Evolutionary conservation across 352 stramenopile species (phyloP), one percentile per base, ranked within the genome.

Genomic region (Plasmopara muralis): DNA sequence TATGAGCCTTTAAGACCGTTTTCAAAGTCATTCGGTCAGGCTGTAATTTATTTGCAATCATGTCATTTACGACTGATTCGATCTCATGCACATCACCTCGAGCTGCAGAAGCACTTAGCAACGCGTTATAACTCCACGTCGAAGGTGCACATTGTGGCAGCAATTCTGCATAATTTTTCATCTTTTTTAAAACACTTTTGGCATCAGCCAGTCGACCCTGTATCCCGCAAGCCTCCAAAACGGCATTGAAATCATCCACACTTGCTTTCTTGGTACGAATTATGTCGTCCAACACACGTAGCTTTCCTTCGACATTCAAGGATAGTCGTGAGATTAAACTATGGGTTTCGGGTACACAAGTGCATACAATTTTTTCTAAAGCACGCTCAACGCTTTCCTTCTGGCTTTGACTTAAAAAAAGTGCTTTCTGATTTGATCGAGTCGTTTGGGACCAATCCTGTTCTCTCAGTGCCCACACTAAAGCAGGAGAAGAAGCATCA

Each of bases 11-110:
- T 4, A 83, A 55, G 48, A 81, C 57, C 12, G 71, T 85, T 50
- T 83, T 82, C 51, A 85, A 50, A 9, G 72, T 81, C 34, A 83
- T 60, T 15, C 60, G 37, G 25, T 83, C 66, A 5, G 63, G 64
- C 4, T 51, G 30, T 9, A 78, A 33, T 0, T 51, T 52, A 12
- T 57, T 57, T 12, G 57, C 31, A 12, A 67, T 56, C 29, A 85
- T 62, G 34, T 85, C 69, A 28, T 70, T 62, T 25, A 73, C 47
- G 40, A 69, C 68, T 7, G 13, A 37, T 28, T 83, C 62, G 0
- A 74, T 57, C 35, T 59, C 42, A n/a, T 33, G 25, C 29, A 73
- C 34, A 45, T 73, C 55, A 18, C 65, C 57, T 58, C 58, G 16
- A 9, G 57, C 31, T 6, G 74, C 74, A 42, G 57, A 83, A 28